phyloP scores from a whole-genome alignment of 2,329 filamentous ascomycete genomes.

The Trichoderma aggressivum region DNA sequence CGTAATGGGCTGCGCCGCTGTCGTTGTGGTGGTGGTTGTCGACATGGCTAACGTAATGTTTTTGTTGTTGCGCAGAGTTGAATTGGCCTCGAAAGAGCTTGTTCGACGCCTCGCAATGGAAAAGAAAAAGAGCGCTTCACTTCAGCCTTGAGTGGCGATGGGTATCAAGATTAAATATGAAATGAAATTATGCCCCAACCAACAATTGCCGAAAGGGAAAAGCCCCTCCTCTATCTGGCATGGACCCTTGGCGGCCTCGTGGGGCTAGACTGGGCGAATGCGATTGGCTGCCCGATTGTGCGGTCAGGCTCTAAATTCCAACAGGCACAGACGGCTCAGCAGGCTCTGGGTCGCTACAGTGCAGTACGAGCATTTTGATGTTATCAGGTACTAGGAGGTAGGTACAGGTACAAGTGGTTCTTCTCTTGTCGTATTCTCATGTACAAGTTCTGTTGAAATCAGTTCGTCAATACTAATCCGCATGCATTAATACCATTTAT shows the following conservation, averaged over 20 bases:
- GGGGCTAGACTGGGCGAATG: background rate
- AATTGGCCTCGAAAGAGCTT: background rate
- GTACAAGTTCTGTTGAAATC: background rate
- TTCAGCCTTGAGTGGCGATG: slow-evolving; percentile 2
- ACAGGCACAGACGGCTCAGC: background rate
- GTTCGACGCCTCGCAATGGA: background rate
- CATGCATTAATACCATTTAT: background rate
- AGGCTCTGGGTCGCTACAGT: background rate
- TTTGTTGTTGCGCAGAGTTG: background rate
- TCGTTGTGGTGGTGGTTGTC: slow-evolving; percentile 43
- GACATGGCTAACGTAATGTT: slow-evolving; percentile 20
- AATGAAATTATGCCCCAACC: background rate
- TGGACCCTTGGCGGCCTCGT: background rate
- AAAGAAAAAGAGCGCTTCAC: background rate
- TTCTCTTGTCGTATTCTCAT: background rate
- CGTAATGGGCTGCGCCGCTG: slow-evolving; percentile 63
- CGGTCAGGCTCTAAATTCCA: background rate
- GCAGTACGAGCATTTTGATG: background rate
- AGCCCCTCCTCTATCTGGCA: background rate
- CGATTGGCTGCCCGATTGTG: background rate
- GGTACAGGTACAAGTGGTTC: background rate
- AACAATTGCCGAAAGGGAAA: background rate
- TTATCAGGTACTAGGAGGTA: background rate
- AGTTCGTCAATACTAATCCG: background rate
- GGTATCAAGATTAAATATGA: slow-evolving; percentile 13